Conservation (phyloP, 164 flowering plant species). For the Protea cynaroides region DNA sequence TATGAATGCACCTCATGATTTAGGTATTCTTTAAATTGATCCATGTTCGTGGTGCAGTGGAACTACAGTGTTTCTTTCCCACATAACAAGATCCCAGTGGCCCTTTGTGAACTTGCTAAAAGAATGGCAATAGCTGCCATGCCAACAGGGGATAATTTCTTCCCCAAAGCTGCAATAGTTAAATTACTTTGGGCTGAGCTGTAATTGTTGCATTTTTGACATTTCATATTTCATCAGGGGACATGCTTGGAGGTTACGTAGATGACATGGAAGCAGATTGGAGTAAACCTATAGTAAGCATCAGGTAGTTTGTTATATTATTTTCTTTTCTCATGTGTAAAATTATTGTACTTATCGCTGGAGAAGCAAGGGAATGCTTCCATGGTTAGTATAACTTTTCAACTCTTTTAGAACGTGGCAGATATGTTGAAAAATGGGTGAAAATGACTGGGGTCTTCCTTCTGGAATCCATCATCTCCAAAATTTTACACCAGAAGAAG, state of each 20-base stretch:
- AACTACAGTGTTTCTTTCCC: conserved; percentile 24
- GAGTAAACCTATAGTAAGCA: conserved; percentile 98
- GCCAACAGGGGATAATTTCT: conserved; percentile 68
- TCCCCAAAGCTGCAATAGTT: conserved; percentile 94
- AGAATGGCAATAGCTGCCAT: conserved; percentile 76
- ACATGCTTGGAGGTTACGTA: conserved; percentile 96
- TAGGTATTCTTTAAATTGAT: background rate
- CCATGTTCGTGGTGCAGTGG: conserved; percentile 36
- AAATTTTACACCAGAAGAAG: background rate
- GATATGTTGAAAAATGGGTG: background rate
- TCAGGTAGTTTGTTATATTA: conserved; percentile 50
- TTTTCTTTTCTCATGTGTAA: background rate
- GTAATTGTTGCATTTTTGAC: too few species aligned
- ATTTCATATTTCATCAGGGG: conserved; percentile 39
- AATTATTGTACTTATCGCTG: conserved; percentile 78
- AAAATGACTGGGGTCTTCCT: background rate
- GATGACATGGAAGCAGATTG: conserved; percentile 99
- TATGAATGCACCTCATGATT: background rate
- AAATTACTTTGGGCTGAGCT: conserved; percentile 47
- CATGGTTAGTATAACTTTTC: conserved; percentile 59
- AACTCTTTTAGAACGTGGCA: background rate
- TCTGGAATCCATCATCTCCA: background rate
- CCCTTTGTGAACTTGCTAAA: conserved; percentile 69
- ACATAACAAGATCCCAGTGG: conserved; percentile 73
- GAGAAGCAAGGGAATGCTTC: conserved; percentile 94